Base-by-base conservation (phyloP, 2,329 filamentous ascomycete genomes). In the Alternaria arborescens region DNA sequence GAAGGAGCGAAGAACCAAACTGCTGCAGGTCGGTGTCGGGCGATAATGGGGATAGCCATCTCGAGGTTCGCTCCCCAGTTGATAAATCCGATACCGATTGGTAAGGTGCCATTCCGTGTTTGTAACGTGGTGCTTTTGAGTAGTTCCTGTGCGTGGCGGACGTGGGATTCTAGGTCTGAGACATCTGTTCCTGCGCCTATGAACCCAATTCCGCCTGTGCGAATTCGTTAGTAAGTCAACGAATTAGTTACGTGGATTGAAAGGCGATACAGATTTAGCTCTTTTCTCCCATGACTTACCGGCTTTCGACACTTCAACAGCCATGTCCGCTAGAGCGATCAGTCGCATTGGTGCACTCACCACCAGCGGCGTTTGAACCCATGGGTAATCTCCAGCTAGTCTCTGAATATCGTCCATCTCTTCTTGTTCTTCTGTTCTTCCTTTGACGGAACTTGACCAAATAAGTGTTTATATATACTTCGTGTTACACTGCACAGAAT, bases 301-400 rank as follows among this genome's bases (percentile, higher is more conserved):
- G 32, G 86, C 84, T 67, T 78, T 78, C 2, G 86, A 88, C 14
- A 91, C 84, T 43, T 87, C 84, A 32, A 88, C 79, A 3, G 89
- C 87, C 3, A 92, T 82, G 0, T 72, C 82, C 62, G 74, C 84
- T 71, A 75, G 83, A 67, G 83, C 80, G 55, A 92, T 86, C 36
- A 88, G 82, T 46, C 88, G 85, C 90, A 93, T 92, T 0, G 91
- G 91, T 1, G 89, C 90, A 38, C 83, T 82, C 46, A 84, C 81
- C 30, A 93, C 82, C 20, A 91, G 76, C 6, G 88, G 89, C 2
- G 77, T 68, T 36, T 80, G 74, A 5, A 82, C 83, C 88, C 88
- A 91, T 66, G 87, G 86, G 69, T 89, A 88, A 62, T 80, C 76
- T 18, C 62, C 52, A 52, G 70, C 75, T 54, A 78, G 62, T 56